Evolutionary conservation across 2,329 filamentous ascomycete species (phyloP), one percentile per base, ranked within the genome.

Genomic region (Aspergillus sp.): DNA sequence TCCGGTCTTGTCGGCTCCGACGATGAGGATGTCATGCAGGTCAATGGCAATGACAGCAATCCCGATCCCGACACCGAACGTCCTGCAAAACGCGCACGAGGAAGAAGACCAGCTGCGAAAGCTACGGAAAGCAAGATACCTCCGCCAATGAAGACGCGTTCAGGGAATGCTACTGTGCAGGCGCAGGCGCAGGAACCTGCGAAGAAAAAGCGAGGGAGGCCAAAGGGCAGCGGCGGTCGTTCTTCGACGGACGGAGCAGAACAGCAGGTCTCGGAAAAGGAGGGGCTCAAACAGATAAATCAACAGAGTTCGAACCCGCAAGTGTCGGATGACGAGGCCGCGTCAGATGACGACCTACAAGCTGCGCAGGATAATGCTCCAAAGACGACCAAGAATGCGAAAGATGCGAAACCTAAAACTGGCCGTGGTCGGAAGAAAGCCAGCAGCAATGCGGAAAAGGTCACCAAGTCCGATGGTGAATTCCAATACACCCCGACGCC

Each of bases 1-100:
- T 74, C 74, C 30, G 69, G 67, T 7, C 55, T 77, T 19, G 57
- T 76, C 7, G 74, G 73, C 43, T 75, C 73, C 12, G 75, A 78
- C 35, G 65, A 66, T 52, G 70, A 74, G 32, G 69, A 72, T 46
- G 53, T 66, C 6, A 60, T 62, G 49, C 58, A 65, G 52, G 52
- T 64, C n/a, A 58, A 60, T 47, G 58, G 58, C 41, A 50, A 41
- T 33, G 62, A 63, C 45, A 59, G 61, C 48, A 62, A 61, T 22
- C 57, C 62, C 35, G 47, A 57, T 39, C 52, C 58, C 47, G 55
- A 65, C 51, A 60, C 60, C 52, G 60, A 69, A 55, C 64, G 60
- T 48, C 63, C 70, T 19, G 53, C 64, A 46, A 68, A 72, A 59
- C 67, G 61, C 55, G 44, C 55, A 38, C 55, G 69, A 62, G 66